These are phyloP conservation scores for Salix udensis DNA, from an alignment of 345 rosid genomes.

Conservation along the genomic window DNA sequence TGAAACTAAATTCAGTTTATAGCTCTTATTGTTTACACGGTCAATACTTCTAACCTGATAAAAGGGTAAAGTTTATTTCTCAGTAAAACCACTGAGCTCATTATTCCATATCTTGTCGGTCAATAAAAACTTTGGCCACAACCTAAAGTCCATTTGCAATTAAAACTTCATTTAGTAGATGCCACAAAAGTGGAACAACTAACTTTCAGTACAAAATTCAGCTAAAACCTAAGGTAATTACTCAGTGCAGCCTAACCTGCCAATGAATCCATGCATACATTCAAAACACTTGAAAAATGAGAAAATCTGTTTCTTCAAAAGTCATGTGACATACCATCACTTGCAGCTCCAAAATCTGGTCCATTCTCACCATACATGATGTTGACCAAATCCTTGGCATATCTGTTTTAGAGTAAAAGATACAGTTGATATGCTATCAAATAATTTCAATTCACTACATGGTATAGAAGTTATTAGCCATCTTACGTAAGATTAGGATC, in stretches of 20 bases:
- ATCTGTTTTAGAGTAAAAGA: slow-evolving; percentile 44
- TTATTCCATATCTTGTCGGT: not conserved
- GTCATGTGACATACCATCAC: slow-evolving; percentile 64
- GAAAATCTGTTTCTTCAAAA: not conserved
- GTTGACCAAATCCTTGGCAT: slow-evolving; percentile 87
- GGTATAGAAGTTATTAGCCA: not conserved
- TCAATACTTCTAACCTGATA: not conserved
- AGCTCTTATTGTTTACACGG: not conserved
- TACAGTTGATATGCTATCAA: slow-evolving; percentile 11
- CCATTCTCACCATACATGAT: slow-evolving; percentile 72
- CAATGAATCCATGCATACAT: not conserved
- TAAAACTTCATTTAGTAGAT: not conserved
- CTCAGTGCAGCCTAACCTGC: not conserved
- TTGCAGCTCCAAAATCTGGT: slow-evolving; percentile 94
- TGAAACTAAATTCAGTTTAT: not conserved
- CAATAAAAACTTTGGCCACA: not conserved
- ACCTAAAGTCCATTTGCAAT: not conserved
- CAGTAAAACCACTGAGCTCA: not conserved
- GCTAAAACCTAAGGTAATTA: not conserved
- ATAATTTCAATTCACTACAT: slow-evolving; percentile 6
- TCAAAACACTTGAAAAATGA: not conserved
- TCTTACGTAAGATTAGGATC: slow-evolving; percentile 94
- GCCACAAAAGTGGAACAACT: not conserved
- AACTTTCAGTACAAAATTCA: not conserved
- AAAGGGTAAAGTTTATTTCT: not conserved